Base-by-base conservation (phyloP, 192 early-diverging fungal species). In the Coemansia reversa region DNA sequence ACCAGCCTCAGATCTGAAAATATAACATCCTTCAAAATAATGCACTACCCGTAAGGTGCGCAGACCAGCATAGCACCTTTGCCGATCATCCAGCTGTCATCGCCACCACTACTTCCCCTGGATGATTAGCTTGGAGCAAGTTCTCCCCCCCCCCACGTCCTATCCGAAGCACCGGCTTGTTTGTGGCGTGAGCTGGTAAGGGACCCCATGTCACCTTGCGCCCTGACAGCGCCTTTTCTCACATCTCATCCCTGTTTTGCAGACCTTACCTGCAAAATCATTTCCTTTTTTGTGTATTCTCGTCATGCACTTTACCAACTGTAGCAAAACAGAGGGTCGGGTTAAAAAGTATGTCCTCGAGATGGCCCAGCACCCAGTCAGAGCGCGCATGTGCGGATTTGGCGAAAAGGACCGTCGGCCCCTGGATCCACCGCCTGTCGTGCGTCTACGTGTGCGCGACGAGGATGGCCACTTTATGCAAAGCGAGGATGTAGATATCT, bases 351-450 rank as follows among this genome's bases (percentile, higher is more conserved):
- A 81, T 58, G 70, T 76, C 30, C 80, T 91, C 23, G 69, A 81
- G 35, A 84, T 92, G 63, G 85, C 85, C 4, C 90, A 91, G 65
- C 88, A 90, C 60, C 91, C 90, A 27, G 67, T 83, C 35, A 67
- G 86, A 52, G 91, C 91, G 27, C 83, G 91, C 8, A 89, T 89
- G 89, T 90, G 89, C 58, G 91, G 89, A 12, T 92, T 90, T 65
- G 88, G 89, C 30, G 89, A 91, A 55, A 91, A 90, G 75, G 89
- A 89, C 67, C 79, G 86, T 33, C 84, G 89, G 56, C 87, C 87
- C 14, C 75, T 89, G 55, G 83, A 85, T 32, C 89, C 89, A 8
- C 89, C 89, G 19, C 89, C 89, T 23, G 86, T 90, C 50, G 74
- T 88, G 6, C 74, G 83, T 58, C 74, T 90, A 20, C 76, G 83